Percentiles rank a stretch among this genome's conserved stretches.
These are phyloP conservation scores for Musa troglodytarum DNA, from an alignment of 176 grass and related monocot species.

Conservation along the genomic window DNA sequence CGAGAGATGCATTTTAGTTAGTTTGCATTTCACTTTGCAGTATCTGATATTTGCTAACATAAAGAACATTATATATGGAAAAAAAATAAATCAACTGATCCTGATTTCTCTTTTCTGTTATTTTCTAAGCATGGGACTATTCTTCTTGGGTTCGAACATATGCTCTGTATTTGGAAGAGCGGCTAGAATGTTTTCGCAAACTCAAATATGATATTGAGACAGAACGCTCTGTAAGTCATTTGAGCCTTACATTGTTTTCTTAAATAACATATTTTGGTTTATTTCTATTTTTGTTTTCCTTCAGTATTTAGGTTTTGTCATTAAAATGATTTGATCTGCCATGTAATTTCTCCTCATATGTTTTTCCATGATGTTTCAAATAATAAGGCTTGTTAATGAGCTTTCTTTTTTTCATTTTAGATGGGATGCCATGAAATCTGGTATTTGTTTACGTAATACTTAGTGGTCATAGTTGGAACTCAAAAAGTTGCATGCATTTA, in stretches of 20 bases:
- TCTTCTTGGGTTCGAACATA: slow-evolving; percentile 47
- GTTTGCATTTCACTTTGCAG: not conserved
- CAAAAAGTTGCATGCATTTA: not conserved
- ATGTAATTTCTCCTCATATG: too few relatives aligned
- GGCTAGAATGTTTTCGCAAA: slow-evolving; percentile 31
- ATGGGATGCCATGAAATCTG: too few relatives aligned
- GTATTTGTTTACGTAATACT: too few relatives aligned
- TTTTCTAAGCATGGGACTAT: slow-evolving; percentile 33
- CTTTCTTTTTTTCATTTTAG: too few relatives aligned
- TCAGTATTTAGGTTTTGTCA: not conserved
- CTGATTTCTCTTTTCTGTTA: not conserved
- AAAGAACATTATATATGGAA: not conserved
- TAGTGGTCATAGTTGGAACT: too few relatives aligned
- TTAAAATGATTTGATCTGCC: too few relatives aligned
- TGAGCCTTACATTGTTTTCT: not conserved
- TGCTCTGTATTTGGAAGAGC: slow-evolving; percentile 38
- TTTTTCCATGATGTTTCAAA: too few relatives aligned
- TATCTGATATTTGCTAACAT: not conserved
- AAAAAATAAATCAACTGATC: not conserved
- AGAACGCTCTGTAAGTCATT: slow-evolving; percentile 8
- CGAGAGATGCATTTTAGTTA: not conserved
- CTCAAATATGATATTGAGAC: slow-evolving; percentile 29
- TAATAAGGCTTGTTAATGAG: too few relatives aligned
- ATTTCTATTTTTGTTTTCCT: not conserved
- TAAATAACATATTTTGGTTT: not conserved